Conservation (phyloP, 2,329 filamentous ascomycete genomes). For the Xylaria multiplex region DNA sequence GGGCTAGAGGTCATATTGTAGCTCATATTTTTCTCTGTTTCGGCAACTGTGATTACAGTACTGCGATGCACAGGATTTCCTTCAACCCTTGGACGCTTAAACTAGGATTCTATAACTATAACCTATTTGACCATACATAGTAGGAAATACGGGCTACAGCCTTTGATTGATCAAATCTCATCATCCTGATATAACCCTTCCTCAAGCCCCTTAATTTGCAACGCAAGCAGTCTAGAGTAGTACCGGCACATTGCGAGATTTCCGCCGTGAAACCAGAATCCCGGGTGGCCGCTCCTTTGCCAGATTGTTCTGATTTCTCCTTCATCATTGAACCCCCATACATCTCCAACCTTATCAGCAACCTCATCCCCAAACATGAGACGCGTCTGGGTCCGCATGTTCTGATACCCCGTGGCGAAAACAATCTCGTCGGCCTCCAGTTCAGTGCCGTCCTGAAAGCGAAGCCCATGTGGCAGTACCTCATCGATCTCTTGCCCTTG, state of each 20-base stretch:
- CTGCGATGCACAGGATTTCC: no score
- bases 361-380: conserved; percentile 66
- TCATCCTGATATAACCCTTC: conserved; percentile 38
- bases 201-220: conserved; percentile 61
- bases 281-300: conserved; percentile 68
- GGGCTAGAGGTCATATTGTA: no score
- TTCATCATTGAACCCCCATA: conserved; percentile 69
- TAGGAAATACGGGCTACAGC: background rate
- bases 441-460: conserved; percentile 58
- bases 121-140: no score
- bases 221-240: conserved; percentile 63
- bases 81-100: no score
- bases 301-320: conserved; percentile 67
- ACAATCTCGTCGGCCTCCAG: conserved; percentile 66
- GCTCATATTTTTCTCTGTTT: no score
- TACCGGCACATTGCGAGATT: conserved; percentile 70
- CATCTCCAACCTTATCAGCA: conserved; percentile 55
- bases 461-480: conserved; percentile 53
- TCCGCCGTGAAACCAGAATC: conserved; percentile 73
- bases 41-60: no score
- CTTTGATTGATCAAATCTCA: conserved; percentile 18
- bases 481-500: conserved; percentile 59
- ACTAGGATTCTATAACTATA: no score
- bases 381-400: conserved; percentile 71
- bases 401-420: conserved; percentile 66